Base-by-base conservation (phyloP, 306 rosid genomes). In the Alnus glutinosa region DNA sequence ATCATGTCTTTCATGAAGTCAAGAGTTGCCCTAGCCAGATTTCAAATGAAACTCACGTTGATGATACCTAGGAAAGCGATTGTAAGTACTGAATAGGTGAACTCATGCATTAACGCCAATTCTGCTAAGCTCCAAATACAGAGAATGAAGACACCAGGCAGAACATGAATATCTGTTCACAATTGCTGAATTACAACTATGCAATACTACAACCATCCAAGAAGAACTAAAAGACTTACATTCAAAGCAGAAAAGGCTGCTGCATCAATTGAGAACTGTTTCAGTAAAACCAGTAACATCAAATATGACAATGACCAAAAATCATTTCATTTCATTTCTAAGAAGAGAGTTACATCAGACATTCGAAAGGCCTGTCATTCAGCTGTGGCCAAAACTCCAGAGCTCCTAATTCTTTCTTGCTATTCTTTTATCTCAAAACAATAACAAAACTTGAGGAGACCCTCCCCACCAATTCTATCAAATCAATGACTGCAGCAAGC, bases 371-470 rank as follows among this genome's bases (percentile, higher is more conserved):
- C 81, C 78, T 34, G 71, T 73, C 63, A 72, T 68, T 61, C 80
- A 77, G 37, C 86, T 59, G 77, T 51, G 77, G 67, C 76, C 57
- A 63, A 76, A 80, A 77, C 52, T 75, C 55, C 70, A 48, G 67
- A 49, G 23, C 4, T 68, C 12, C 36, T 16, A 23, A 14, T 28
- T 37, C 50, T 57, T 70, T 79, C 66, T 68, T 75, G 55, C 74
- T 70, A 55, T 75, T 86, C n/a, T 75, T 68, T 73, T 46, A 80
- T 82, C 47, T 47, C 70, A 70, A 74, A 67, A 19, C 12, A 59
- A 64, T 16, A 76, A 55, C 37, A 78, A 79, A 79, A 61, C 70
- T 72, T 59, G 54, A 49, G 73, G 79, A 80, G 78, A 83, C 77
- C 54, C 59, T 80, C 76, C 72, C 80, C 71, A 71, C n/a, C 79